Evolutionary conservation across 83 land plant species (phyloP).

Genomic region (Diphasiastrum complanatum): DNA sequence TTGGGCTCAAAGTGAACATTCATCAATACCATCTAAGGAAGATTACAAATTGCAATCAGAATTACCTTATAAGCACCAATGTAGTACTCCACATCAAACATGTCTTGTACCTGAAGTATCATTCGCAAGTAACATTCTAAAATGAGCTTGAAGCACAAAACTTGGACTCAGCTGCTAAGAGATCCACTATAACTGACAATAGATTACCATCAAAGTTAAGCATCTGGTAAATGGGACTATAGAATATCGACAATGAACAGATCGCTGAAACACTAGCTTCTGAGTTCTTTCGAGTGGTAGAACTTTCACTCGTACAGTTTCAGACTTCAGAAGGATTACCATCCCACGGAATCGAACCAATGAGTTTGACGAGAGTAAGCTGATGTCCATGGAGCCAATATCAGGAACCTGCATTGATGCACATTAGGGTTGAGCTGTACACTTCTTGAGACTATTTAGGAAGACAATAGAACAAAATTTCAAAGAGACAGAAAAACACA

Average conservation of each 20-base stretch:
- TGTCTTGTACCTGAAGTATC: conserved; percentile 55
- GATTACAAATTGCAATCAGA: not conserved
- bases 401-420: conserved; percentile 51
- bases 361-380: conserved; percentile 53
- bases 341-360: conserved; percentile 85
- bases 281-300: too few species aligned
- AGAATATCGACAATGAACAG: too few species aligned
- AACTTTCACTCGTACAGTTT: too few species aligned
- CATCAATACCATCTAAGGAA: not conserved
- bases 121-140: not conserved
- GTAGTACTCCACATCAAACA: conserved; percentile 72
- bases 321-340: conserved; percentile 34
- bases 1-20: not conserved
- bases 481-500: too few species aligned
- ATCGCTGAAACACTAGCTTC: too few species aligned
- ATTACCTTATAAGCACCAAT: conserved; percentile 77
- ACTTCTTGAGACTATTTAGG: not conserved
- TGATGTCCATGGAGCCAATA: conserved; percentile 39
- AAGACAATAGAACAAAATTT: not conserved
- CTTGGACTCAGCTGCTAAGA: too few species aligned
- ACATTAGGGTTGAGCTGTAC: too few species aligned
- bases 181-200: not conserved
- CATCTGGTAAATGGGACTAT: too few species aligned
- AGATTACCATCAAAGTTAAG: not conserved
- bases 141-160: too few species aligned